phyloP scores from a whole-genome alignment of 2,329 filamentous ascomycete genomes.

The Arthrobotrys pseudoclavata region DNA sequence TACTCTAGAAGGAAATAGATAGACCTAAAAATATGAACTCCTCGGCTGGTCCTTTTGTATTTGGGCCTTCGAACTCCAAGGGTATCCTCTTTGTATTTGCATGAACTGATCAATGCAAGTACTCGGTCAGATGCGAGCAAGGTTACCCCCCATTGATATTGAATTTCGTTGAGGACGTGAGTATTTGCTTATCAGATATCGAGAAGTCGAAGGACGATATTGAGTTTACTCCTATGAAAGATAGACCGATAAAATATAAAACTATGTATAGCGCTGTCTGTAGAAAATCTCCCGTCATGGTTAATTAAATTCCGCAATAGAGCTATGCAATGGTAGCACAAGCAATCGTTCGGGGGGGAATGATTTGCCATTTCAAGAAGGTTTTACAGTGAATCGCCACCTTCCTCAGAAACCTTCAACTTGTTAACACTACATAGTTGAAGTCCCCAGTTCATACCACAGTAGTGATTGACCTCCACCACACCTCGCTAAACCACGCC shows the following conservation, averaged over 20 bases:
- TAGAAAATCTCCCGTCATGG: constrained; percentile 26
- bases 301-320: constrained; percentile 22
- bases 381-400: constrained; percentile 25
- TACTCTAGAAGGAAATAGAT: constrained; percentile 18
- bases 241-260: neutral
- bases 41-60: constrained; percentile 35
- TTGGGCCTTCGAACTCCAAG: neutral
- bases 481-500: constrained; percentile 47
- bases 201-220: too few species aligned
- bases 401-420: neutral
- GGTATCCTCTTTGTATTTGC: constrained; percentile 12
- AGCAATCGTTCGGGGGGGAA: constrained; percentile 20
- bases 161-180: neutral
- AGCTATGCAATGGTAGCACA: constrained; percentile 49
- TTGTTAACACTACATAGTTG: neutral
- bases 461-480: neutral
- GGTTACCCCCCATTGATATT: constrained; percentile 25
- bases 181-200: neutral
- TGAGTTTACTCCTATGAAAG: too few species aligned
- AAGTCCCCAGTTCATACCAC: neutral
- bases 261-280: neutral
- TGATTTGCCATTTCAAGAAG: constrained; percentile 26
- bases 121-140: constrained; percentile 7
- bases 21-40: constrained; percentile 43
- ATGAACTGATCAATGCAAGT: constrained; percentile 20